Evolutionary conservation across 441 rosid species (phyloP).

Genomic region (Corymbia citriodora): DNA sequence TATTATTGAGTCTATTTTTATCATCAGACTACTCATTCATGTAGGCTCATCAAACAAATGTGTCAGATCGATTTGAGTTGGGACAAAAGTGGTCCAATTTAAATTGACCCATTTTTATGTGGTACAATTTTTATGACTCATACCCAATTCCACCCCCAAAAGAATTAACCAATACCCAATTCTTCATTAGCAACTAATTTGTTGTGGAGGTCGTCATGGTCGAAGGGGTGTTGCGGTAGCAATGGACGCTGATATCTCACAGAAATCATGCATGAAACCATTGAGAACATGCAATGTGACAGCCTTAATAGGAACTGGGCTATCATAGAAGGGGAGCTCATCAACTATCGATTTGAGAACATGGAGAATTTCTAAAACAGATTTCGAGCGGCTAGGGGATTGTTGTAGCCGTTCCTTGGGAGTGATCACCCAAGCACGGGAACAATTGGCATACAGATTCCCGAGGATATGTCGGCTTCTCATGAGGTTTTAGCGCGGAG

Average conservation of each 20-base stretch:
- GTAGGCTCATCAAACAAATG: background rate
- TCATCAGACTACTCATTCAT: background rate
- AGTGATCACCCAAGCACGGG: background rate
- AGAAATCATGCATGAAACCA: too few relatives aligned
- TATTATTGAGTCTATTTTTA: background rate
- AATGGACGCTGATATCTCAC: too few relatives aligned
- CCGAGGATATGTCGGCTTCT: too few relatives aligned
- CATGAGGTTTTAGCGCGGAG: background rate
- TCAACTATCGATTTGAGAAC: background rate
- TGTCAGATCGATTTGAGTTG: too few relatives aligned
- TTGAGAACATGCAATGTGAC: rapidly evolving
- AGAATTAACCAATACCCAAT: background rate
- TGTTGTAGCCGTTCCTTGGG: background rate
- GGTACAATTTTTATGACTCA: background rate
- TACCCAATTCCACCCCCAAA: rapidly evolving
- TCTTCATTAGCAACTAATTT: too few relatives aligned
- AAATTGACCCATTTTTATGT: background rate
- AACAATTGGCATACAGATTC: background rate
- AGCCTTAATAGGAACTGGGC: background rate
- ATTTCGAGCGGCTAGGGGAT: background rate
- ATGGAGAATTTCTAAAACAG: background rate
- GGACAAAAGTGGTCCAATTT: rapidly evolving
- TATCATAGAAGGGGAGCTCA: background rate
- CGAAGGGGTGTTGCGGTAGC: too few relatives aligned
- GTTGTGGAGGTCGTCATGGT: too few relatives aligned